Evolutionary conservation across 129 eudicot species (phyloP), one percentile per base, ranked within the genome.

Genomic region (Flaveria ramosissima): DNA sequence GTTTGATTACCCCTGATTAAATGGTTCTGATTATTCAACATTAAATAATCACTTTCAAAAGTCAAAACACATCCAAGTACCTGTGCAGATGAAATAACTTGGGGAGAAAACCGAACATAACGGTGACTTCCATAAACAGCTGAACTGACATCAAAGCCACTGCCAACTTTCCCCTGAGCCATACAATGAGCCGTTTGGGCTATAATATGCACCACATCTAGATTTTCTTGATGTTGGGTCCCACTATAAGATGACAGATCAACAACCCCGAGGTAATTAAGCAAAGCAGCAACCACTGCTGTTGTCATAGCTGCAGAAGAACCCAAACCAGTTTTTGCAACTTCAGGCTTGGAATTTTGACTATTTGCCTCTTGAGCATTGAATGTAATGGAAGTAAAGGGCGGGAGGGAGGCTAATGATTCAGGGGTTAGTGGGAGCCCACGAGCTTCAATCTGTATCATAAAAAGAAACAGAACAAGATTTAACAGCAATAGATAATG

Each of bases 251-350:
- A 73, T 16, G 90, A 76, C 45, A 94, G 90, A 48, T 88, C 77
- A 11, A 86, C 94, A 41, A 91, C 90, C 66, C 90, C 92, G 72
- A 94, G 86, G 84, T 94, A 94, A 80, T 89, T 91, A 73, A 95
- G 96, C 80, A 95, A 86, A 24, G 94, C 93, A 82, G 99, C 97
- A 66, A 91, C 96, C 51, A 95, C 99, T 6, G 96, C 91, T 68
- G 96, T 91, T 36, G 97, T 95, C 99, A 95, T 95, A 42, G 99
- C 96, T 64, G 97, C 97, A 74, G 99, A 95, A 10, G 99, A 95
- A 53, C 99, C 99, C 79, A 95, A 64, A 14, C 99, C 99, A 64
- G 97, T 95, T 85, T 95, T 95, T 62, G 99, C 99, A 79, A 95
- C 99, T 88, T 95, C 99, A 68, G 97, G 99, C 80, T 88, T 93